A percentile compares a stretch with the other conserved stretches of the same genome.
phyloP scores from a whole-genome alignment of 306 rosid species.

The Malus sylvestris region DNA sequence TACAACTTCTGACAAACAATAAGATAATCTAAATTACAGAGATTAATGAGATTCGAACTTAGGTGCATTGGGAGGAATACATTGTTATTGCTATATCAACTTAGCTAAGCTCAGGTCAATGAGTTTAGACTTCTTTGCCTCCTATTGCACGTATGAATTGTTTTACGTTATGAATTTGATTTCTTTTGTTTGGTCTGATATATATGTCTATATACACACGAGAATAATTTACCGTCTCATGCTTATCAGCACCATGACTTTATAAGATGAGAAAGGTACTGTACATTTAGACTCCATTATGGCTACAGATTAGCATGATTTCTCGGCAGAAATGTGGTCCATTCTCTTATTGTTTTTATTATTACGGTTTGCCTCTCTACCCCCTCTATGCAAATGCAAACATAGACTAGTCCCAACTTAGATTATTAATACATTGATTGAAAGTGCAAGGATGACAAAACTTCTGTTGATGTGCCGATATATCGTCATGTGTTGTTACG shows the following conservation, averaged over 20 bases:
- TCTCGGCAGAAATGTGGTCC: slow-evolving; percentile 8
- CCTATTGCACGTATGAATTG: neutral
- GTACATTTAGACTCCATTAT: slow-evolving; percentile 2
- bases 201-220: neutral
- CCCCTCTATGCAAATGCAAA: neutral
- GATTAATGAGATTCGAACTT: too few relatives aligned
- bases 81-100: too few relatives aligned
- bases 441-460: too few relatives aligned
- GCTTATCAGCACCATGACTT: slow-evolving; percentile 15
- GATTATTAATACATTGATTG: too few relatives aligned
- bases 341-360: neutral
- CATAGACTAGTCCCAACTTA: neutral
- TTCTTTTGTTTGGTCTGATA: neutral
- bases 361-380: neutral
- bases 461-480: too few relatives aligned
- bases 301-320: slow-evolving; percentile 18
- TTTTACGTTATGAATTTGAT: neutral
- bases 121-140: neutral
- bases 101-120: too few relatives aligned
- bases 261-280: neutral
- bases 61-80: too few relatives aligned
- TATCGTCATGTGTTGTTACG: too few relatives aligned
- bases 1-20: too few relatives aligned
- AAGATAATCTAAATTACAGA: too few relatives aligned
- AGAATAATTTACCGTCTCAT: neutral